Conservation (phyloP, 2,329 filamentous ascomycete genomes). For the Paraphaeosphaeria minitans region DNA sequence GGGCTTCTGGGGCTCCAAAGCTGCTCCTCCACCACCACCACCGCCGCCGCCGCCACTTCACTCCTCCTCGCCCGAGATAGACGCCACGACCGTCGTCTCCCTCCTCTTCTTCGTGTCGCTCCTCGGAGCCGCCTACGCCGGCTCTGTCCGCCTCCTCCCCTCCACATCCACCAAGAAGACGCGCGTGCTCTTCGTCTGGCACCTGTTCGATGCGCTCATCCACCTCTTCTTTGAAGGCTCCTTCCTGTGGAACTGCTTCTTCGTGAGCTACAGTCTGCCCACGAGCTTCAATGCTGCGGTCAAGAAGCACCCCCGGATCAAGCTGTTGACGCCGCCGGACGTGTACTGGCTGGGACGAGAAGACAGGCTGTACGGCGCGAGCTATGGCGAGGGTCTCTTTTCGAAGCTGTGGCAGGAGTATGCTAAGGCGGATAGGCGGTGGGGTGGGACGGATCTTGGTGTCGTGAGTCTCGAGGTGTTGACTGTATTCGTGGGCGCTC, state of each 20-base stretch:
- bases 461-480: slow-evolving; percentile 65
- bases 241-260: slow-evolving; percentile 95
- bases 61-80: slow-evolving; percentile 53
- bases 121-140: slow-evolving; percentile 58
- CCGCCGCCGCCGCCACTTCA: slow-evolving; percentile 62
- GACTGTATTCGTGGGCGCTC: slow-evolving; percentile 64
- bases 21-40: slow-evolving; percentile 56
- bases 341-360: slow-evolving; percentile 60
- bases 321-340: slow-evolving; percentile 51
- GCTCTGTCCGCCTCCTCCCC: slow-evolving; percentile 59
- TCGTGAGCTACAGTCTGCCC: slow-evolving; percentile 61
- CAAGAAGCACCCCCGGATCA: slow-evolving; percentile 37
- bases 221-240: slow-evolving; percentile 90
- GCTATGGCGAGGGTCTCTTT: slow-evolving; percentile 60
- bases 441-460: slow-evolving; percentile 63
- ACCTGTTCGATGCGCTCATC: slow-evolving; percentile 88
- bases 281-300: slow-evolving; percentile 39
- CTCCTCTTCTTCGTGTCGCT: slow-evolving; percentile 60
- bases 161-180: slow-evolving; percentile 59
- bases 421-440: slow-evolving; percentile 66
- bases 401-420: slow-evolving; percentile 69
- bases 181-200: slow-evolving; percentile 90
- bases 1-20: slow-evolving; percentile 20
- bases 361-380: slow-evolving; percentile 63
- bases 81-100: slow-evolving; percentile 59